phyloP scores from a whole-genome alignment of 768 basidiomycete genomes.

The Boletus fagicola region DNA sequence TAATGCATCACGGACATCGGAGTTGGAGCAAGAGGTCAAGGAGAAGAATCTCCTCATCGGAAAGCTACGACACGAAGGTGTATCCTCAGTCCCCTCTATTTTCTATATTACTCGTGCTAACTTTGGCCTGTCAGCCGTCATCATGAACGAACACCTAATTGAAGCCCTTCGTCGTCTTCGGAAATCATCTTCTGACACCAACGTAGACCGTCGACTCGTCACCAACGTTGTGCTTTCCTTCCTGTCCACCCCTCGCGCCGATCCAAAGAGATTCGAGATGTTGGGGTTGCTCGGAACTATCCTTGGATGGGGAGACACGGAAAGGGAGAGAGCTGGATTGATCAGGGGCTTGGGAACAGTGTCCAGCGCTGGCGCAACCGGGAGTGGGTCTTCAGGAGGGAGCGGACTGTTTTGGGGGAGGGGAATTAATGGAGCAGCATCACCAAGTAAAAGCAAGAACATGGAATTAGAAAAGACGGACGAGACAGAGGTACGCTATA shows the following conservation, averaged over 20 bases:
- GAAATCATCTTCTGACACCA: conserved; percentile 77
- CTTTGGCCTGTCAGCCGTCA: conserved; percentile 63
- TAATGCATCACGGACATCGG: conserved; percentile 62
- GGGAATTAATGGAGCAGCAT: conserved; percentile 21
- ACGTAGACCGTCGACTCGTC: conserved; percentile 90
- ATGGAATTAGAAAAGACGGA: conserved; percentile 74
- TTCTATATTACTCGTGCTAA: conserved; percentile 3
- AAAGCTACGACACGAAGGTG: conserved; percentile 93
- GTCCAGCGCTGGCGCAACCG: conserved; percentile 37
- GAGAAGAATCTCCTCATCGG: conserved; percentile 95
- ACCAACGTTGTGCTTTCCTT: conserved; percentile 93
- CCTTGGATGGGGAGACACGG: conserved; percentile 88
- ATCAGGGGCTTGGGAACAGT: conserved; percentile 45
- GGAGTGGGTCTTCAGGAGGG: conserved; percentile 18
- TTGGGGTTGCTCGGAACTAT: conserved; percentile 83
- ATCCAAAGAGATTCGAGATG: conserved; percentile 97
- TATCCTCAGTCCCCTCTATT: conserved; percentile 13
- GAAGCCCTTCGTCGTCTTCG: conserved; percentile 95
- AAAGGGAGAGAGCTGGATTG: conserved; percentile 84
- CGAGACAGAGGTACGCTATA: conserved; percentile 70
- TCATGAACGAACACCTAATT: conserved; percentile 95
- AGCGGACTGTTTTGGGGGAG: conserved; percentile 25
- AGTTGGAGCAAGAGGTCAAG: conserved; percentile 87
- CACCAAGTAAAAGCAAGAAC: conserved; percentile 37
- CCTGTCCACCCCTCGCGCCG: conserved; percentile 84